A percentile compares a stretch with the other conserved stretches of the same genome.
These are phyloP conservation scores for Raddia guianensis DNA, from an alignment of 176 grass and related monocot species.

Conservation along the genomic window DNA sequence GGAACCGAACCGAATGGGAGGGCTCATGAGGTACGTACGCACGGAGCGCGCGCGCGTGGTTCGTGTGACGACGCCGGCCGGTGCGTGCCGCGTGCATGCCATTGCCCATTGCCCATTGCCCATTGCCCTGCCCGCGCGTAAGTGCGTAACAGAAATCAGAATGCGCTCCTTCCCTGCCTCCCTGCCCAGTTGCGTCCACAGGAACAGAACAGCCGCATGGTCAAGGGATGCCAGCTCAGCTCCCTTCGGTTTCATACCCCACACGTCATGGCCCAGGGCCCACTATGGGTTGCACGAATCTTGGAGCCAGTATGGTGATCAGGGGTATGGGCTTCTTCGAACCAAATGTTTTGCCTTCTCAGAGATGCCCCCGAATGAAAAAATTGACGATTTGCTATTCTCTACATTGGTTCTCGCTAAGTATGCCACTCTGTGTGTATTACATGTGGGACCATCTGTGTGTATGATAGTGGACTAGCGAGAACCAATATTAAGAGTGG, in stretches of 20 bases:
- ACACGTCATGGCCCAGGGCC: background rate
- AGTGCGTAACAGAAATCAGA: conserved; percentile 42
- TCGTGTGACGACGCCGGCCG: conserved; percentile 15
- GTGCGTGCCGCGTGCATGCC: conserved; percentile 17
- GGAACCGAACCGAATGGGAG: background rate
- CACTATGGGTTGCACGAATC: too few relatives aligned
- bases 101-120: too few relatives aligned
- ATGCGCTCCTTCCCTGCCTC: background rate
- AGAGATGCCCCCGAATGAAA: too few relatives aligned
- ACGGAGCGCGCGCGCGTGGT: conserved; percentile 24
- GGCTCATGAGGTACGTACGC: conserved; percentile 7
- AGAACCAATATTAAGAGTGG: too few relatives aligned
- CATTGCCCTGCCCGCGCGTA: background rate
- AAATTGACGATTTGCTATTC: too few relatives aligned
- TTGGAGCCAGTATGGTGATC: too few relatives aligned
- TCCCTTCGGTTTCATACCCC: background rate
- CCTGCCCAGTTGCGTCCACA: background rate
- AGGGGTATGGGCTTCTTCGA: too few relatives aligned
- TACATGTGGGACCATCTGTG: too few relatives aligned
- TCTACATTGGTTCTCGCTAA: too few relatives aligned
- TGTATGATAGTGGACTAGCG: too few relatives aligned
- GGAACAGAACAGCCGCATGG: background rate
- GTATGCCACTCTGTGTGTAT: too few relatives aligned
- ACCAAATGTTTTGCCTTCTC: too few relatives aligned
- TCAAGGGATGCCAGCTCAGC: conserved; percentile 12